These are phyloP conservation scores for Fraxinus sp. DNA, from an alignment of 305 asterid genomes.

Conservation along the genomic window DNA sequence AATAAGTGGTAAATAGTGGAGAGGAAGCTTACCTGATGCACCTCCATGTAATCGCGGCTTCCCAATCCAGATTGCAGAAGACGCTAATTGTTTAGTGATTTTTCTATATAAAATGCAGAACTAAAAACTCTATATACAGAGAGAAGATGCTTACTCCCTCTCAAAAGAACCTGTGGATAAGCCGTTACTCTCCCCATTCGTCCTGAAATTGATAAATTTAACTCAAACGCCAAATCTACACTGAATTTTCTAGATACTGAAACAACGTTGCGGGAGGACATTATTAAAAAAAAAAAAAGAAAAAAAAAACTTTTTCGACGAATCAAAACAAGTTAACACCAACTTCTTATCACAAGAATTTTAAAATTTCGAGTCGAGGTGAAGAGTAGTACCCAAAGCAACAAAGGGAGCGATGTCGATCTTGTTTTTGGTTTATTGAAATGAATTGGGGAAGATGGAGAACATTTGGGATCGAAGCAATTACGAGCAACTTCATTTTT, in stretches of 20 bases:
- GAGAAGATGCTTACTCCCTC: conserved; percentile 37
- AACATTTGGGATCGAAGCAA: conserved; percentile 26
- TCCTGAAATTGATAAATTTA: conserved; percentile 28
- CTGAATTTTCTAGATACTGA: neutral
- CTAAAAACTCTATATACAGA: neutral
- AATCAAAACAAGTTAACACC: neutral
- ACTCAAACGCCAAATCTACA: conserved; percentile 15
- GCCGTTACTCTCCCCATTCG: conserved; percentile 28
- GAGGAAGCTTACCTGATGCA: conserved; percentile 39
- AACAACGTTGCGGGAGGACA: neutral
- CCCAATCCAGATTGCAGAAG: conserved; percentile 39
- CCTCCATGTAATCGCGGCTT: conserved; percentile 33
- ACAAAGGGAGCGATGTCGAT: conserved; percentile 19
- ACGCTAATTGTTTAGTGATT: conserved; percentile 18
- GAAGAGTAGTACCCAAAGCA: conserved; percentile 36
- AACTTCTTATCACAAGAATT: neutral
- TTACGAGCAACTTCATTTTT: conserved; percentile 37
- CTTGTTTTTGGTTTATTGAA: conserved; percentile 12
- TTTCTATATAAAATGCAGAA: conserved; percentile 10
- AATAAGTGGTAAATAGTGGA: neutral
- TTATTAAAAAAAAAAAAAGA: neutral
- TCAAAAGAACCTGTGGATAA: conserved; percentile 34
- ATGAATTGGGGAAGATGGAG: conserved; percentile 16
- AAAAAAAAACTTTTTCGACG: neutral
- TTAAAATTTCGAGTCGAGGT: neutral